Evolutionary conservation across 352 stramenopile species (phyloP).

Genomic region (Phytopythium sindhum): DNA sequence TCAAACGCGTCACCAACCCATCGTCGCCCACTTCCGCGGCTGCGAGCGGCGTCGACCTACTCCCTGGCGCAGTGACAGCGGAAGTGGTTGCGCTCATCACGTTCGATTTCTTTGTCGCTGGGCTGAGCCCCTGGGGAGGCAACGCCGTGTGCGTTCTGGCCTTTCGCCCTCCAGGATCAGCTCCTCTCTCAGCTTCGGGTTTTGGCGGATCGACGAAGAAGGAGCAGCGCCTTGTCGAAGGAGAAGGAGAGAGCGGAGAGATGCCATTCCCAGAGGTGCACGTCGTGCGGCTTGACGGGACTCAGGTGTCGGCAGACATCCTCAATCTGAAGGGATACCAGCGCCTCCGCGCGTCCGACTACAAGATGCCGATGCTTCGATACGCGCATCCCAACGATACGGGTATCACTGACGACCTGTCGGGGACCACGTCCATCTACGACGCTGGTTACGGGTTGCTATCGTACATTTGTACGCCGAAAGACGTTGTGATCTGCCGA

Average conservation of each 20-base stretch:
- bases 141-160: slow-evolving; percentile 63
- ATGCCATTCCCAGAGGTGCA: slow-evolving; percentile 83
- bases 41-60: slow-evolving; percentile 19
- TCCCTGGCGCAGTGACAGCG: slow-evolving; percentile 36
- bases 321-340: slow-evolving; percentile 74
- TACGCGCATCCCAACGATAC: slow-evolving; percentile 29
- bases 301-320: slow-evolving; percentile 81
- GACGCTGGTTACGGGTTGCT: slow-evolving; percentile 64
- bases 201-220: slow-evolving; percentile 26
- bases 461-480: slow-evolving; percentile 78
- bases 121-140: slow-evolving; percentile 62
- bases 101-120: slow-evolving; percentile 84
- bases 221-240: slow-evolving; percentile 50
- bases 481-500: slow-evolving; percentile 84
- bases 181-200: slow-evolving; percentile 11
- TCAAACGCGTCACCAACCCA: slow-evolving; percentile 45
- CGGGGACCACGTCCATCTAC: slow-evolving; percentile 46
- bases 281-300: slow-evolving; percentile 86
- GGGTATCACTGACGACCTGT: slow-evolving; percentile 15
- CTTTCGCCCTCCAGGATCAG: slow-evolving; percentile 61
- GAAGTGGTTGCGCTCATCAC: slow-evolving; percentile 72
- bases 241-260: slow-evolving; percentile 63
- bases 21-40: slow-evolving; percentile 30
- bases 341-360: slow-evolving; percentile 69
- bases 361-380: slow-evolving; percentile 76